Evolutionary conservation across 139 green algal species (phyloP).

Genomic region (Chlorella sorokiniana): DNA sequence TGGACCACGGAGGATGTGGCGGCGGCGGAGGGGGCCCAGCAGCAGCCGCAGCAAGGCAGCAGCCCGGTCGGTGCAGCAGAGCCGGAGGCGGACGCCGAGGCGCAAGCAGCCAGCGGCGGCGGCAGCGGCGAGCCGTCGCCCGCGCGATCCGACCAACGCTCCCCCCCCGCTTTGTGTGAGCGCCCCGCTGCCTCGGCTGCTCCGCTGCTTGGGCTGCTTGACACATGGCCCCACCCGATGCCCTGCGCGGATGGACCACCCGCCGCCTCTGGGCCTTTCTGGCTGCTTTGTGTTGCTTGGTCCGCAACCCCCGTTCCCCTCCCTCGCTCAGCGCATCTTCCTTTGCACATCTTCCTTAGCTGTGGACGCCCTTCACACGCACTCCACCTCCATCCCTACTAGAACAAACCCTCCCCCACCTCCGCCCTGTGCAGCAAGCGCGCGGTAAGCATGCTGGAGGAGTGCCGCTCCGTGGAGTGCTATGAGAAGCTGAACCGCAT

Average conservation of each 20-base stretch:
- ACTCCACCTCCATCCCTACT: not conserved
- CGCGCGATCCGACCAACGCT: too few species aligned
- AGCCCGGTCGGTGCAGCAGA: not conserved
- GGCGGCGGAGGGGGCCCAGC: not conserved
- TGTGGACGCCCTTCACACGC: too few species aligned
- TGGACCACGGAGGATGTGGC: not conserved
- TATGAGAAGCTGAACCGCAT: constrained; percentile 88
- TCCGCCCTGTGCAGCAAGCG: not conserved
- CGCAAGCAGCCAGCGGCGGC: too few species aligned
- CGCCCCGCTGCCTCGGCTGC: too few species aligned
- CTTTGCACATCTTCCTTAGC: too few species aligned
- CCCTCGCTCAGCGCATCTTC: too few species aligned
- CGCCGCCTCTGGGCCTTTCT: not conserved
- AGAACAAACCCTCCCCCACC: not conserved
- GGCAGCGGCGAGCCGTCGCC: too few species aligned
- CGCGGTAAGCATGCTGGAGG: constrained; percentile 58
- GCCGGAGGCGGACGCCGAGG: not conserved
- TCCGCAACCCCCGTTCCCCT: too few species aligned
- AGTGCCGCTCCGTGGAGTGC: constrained; percentile 85
- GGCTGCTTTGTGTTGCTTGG: not conserved
- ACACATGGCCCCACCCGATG: too few species aligned
- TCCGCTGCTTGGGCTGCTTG: too few species aligned
- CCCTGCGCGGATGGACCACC: not conserved
- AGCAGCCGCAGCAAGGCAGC: constrained; percentile 15
- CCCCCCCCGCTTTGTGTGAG: too few species aligned